These are phyloP conservation scores for Rhodotorula sp. DNA, from an alignment of 1,284 basidiomycete genomes.

Conservation along the genomic window DNA sequence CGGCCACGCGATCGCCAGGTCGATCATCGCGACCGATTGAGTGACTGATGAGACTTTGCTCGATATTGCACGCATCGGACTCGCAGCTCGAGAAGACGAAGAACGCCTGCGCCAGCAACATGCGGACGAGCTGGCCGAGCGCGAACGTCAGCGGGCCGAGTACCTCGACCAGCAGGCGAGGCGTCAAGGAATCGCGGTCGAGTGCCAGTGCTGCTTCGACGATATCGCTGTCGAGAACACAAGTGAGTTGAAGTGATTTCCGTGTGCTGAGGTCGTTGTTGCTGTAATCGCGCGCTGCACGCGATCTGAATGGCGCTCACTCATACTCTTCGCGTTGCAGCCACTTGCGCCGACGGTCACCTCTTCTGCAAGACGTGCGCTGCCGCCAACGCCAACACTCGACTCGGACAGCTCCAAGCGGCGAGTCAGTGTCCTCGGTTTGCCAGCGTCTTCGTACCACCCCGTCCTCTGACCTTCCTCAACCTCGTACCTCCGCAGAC, in stretches of 20 bases:
- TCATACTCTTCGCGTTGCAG: neutral
- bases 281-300: no score
- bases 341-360: conserved; percentile 40
- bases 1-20: neutral
- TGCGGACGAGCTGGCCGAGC: neutral
- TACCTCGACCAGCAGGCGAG: conserved; percentile 11
- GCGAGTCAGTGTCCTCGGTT: conserved; percentile 5
- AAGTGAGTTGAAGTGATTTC: conserved; percentile 7
- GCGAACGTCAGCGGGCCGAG: neutral
- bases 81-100: neutral
- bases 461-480: no score
- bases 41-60: neutral
- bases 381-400: conserved; percentile 32
- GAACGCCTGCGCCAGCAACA: neutral
- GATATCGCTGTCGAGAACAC: conserved; percentile 26
- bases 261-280: neutral
- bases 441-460: no score
- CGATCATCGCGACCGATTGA: no score
- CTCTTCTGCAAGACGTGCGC: conserved; percentile 45
- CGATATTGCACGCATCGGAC: fast-evolving
- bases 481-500: conserved; percentile 1
- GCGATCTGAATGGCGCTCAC: no score
- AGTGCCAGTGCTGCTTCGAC: conserved; percentile 46
- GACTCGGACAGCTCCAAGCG: conserved; percentile 36
- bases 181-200: conserved; percentile 26